A percentile compares a stretch with the other conserved stretches of the same genome.
phyloP scores from a whole-genome alignment of 1,284 basidiomycete species.

The Pascua guehoae region DNA sequence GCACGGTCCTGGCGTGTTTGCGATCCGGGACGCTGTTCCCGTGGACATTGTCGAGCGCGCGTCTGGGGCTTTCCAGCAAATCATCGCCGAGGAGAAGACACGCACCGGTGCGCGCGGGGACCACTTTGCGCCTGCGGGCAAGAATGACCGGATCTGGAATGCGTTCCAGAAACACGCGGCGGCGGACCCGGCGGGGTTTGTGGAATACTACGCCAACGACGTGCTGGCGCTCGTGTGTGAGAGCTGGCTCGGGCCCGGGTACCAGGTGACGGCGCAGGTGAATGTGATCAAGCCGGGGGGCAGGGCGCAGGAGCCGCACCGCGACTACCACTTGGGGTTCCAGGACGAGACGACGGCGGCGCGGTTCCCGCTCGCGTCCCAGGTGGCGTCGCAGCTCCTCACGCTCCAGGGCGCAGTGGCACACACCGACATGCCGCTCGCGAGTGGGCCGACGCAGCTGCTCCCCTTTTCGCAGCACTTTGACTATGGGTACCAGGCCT shows the following conservation, averaged over 20 bases:
- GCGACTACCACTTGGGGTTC: constrained; percentile 21
- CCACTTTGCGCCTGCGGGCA: constrained; percentile 18
- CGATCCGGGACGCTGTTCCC: not conserved
- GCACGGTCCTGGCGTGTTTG: constrained; percentile 14
- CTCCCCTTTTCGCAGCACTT: constrained; percentile 19
- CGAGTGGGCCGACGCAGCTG: constrained; percentile 17
- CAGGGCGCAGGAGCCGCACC: constrained; percentile 17
- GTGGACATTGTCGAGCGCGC: constrained; percentile 1
- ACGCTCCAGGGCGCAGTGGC: constrained; percentile 22
- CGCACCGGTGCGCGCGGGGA: constrained; percentile 3
- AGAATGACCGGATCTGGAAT: constrained; percentile 22
- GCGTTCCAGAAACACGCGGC: constrained; percentile 16
- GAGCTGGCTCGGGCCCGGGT: constrained; percentile 18
- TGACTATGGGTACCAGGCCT: constrained; percentile 13
- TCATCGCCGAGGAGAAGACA: not conserved
- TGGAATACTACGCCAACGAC: constrained; percentile 17
- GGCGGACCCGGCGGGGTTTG: constrained; percentile 6
- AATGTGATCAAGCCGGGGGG: constrained; percentile 19
- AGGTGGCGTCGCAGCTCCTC: constrained; percentile 15
- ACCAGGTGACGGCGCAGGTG: constrained; percentile 18
- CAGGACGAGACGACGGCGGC: constrained; percentile 3
- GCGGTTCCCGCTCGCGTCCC: constrained; percentile 13
- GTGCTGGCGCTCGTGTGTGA: constrained; percentile 14
- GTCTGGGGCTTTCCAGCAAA: not conserved
- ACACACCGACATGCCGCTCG: constrained; percentile 21